Evolutionary conservation across 2,329 filamentous ascomycete species (phyloP).

Genomic region (Claviceps citrina): DNA sequence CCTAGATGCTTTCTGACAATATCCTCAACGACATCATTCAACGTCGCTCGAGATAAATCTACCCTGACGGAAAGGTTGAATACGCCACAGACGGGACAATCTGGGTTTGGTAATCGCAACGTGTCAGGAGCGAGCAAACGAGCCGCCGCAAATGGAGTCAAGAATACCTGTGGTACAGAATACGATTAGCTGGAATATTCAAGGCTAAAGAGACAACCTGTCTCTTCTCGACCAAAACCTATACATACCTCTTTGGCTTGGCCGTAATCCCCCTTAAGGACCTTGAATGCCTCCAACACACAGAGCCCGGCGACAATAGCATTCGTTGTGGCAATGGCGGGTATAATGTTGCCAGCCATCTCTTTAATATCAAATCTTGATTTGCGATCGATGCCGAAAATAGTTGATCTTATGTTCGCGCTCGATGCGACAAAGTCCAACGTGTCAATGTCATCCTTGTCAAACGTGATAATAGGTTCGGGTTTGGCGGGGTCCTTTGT

Average conservation of each 20-base stretch:
- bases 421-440: conserved; percentile 86
- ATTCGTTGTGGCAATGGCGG: conserved; percentile 94
- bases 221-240: neutral
- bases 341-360: conserved; percentile 98
- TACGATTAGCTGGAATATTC: conserved; percentile 3
- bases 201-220: neutral
- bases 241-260: conserved; percentile 55
- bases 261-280: conserved; percentile 56
- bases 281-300: conserved; percentile 83
- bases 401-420: conserved; percentile 71
- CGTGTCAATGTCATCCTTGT: conserved; percentile 93
- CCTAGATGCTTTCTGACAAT: conserved; percentile 56
- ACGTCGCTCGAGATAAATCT: conserved; percentile 55
- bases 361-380: conserved; percentile 96
- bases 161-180: conserved; percentile 44
- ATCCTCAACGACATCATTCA: conserved; percentile 64
- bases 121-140: conserved; percentile 44
- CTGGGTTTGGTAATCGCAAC: conserved; percentile 52
- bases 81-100: conserved; percentile 71
- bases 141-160: conserved; percentile 50
- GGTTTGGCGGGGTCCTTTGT: conserved; percentile 31
- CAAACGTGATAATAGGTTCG: conserved; percentile 63
- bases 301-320: conserved; percentile 89
- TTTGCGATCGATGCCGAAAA: conserved; percentile 80
- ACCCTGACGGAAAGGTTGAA: conserved; percentile 51